Conservation (phyloP, 2,329 filamentous ascomycete species). For the Dryadomyces sulphureus region DNA sequence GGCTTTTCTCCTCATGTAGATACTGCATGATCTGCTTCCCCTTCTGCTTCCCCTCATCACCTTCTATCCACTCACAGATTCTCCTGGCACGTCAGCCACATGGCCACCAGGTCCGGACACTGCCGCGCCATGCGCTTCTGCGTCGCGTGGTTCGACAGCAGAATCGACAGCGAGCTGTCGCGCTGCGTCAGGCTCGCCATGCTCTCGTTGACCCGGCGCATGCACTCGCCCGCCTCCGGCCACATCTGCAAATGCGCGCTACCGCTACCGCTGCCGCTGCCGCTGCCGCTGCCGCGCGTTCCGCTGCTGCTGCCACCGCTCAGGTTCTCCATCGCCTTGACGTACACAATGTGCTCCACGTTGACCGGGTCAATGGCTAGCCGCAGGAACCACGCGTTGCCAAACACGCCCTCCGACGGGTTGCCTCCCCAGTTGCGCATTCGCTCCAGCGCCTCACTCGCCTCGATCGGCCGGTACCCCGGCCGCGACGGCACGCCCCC, state of each 20-base stretch:
- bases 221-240: not conserved
- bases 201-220: constrained; percentile 7
- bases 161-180: constrained; percentile 8
- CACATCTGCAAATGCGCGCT: not conserved
- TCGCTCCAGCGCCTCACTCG: constrained; percentile 3
- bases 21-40: no score
- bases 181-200: constrained; percentile 1
- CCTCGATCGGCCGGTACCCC: constrained; percentile 9
- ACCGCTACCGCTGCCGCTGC: not conserved
- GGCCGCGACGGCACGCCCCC: constrained; percentile 7
- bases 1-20: no score
- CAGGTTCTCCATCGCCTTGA: constrained; percentile 3
- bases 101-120: constrained; percentile 12
- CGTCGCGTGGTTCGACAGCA: constrained; percentile 11
- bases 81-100: constrained; percentile 11
- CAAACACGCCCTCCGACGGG: constrained; percentile 9
- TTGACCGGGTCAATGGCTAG: constrained; percentile 9
- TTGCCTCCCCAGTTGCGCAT: constrained; percentile 9
- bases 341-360: constrained; percentile 5
- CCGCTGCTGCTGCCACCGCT: not conserved
- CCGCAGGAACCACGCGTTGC: constrained; percentile 11
- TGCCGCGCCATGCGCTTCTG: constrained; percentile 12
- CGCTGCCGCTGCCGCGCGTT: not conserved
- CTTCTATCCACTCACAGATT: constrained; percentile 5
- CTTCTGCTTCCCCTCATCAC: no score